Base-by-base conservation (phyloP, 441 rosid species). In the Pelargonium citronellum region DNA sequence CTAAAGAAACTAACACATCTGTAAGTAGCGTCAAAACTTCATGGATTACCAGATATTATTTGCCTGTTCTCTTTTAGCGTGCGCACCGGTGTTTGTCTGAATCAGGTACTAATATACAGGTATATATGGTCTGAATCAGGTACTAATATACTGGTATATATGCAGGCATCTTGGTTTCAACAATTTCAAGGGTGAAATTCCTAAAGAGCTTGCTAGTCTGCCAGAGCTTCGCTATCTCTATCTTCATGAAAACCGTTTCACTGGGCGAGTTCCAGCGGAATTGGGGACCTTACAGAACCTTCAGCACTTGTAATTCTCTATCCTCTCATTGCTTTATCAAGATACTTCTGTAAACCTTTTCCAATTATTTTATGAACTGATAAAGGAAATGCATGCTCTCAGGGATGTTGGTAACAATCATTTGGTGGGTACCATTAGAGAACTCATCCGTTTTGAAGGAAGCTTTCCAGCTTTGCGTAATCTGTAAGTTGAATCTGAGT, bases 381-480 rank as follows among this genome's bases (percentile, higher is more conserved):
- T 66, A 17, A 17, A 17, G 64, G 10, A 58, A 44, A 41, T 46
- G n/a, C 37, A 15, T 67, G 5, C 78, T 69, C 67, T 9, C 79
- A 94, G 97, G 87, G 99, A 91, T 89, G 89, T 84, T 66, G 99
- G 99, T 27, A 87, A 86, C 83, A 94, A 91, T 71, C 99, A 89
- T 84, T 78, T 94, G 84, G 96, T 91, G 30, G 99, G 99, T 74
- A 94, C 97, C 11, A 83, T 91, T 49, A 77, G 99, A 73, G 99
- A 94, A 80, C 90, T 94, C 77, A 94, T 91, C 69, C 92, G 95
- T 60, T 74, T 87, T 69, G 96, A 91, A 76, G 96, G 96, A 69
- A 82, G 97, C 79, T 94, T 91, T 77, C 92, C 95, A 70, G 74
- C 88, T 71, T 86, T 94, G 68, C 87, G 97, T 69, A 94, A 94